These are phyloP conservation scores for Avena eriantha DNA, from an alignment of 176 grass and related monocot species.

Conservation along the genomic window DNA sequence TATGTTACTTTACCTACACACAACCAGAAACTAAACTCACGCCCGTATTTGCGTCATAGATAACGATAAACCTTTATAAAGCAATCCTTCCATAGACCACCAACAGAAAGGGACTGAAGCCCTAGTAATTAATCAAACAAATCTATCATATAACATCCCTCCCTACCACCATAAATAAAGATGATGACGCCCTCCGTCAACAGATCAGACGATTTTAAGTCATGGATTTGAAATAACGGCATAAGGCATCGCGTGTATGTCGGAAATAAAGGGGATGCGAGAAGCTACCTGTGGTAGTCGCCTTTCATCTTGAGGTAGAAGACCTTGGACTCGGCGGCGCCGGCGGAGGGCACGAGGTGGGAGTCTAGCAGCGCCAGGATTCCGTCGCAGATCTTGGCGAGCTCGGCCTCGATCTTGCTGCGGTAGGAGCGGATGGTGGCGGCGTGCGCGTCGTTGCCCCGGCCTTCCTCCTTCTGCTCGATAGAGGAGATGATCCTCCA, in stretches of 20 bases:
- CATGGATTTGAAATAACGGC: not conserved
- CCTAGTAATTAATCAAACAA: not conserved
- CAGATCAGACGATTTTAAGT: not conserved
- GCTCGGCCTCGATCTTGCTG: conserved; percentile 80
- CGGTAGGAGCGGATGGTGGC: conserved; percentile 72
- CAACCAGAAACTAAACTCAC: not conserved
- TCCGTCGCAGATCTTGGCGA: conserved; percentile 80
- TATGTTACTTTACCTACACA: not conserved
- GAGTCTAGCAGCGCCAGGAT: conserved; percentile 81
- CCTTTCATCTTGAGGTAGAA: conserved; percentile 98
- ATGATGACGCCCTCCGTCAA: not conserved
- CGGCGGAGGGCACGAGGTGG: conserved; percentile 80
- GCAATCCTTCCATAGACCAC: not conserved
- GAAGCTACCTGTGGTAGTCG: conserved; percentile 76
- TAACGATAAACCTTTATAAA: not conserved
- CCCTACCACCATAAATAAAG: not conserved
- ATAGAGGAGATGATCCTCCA: conserved; percentile 93
- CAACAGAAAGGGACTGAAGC: not conserved
- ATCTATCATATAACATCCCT: not conserved
- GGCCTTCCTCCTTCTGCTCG: conserved; percentile 90
- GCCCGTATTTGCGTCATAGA: not conserved
- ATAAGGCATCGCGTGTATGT: not conserved
- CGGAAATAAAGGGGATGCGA: not conserved
- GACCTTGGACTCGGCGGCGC: conserved; percentile 78
- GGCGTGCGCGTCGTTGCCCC: conserved; percentile 77